A percentile compares a stretch with the other conserved stretches of the same genome.
Evolutionary conservation across 139 green algal species (phyloP).

Genomic region (Chlamydomonas sp.): DNA sequence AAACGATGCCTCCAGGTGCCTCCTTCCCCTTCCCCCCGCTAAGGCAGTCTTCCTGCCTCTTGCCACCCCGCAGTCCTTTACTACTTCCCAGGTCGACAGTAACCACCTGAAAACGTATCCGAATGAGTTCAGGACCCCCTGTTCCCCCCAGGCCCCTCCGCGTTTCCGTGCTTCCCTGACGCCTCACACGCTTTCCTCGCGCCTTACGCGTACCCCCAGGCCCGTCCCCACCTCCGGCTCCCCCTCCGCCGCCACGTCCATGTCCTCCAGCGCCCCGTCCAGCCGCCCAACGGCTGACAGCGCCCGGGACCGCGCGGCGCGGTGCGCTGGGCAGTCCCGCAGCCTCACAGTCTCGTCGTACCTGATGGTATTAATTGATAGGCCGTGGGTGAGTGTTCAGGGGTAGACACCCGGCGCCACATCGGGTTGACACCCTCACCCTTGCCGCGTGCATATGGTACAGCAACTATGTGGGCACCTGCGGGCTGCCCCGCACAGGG

Average conservation of each 20-base stretch:
- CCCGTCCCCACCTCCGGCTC: constrained; percentile 4
- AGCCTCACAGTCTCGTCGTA: constrained; percentile 25
- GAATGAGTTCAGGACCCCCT: neutral
- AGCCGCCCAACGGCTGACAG: constrained; percentile 8
- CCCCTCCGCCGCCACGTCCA: neutral
- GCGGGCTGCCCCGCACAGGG: neutral
- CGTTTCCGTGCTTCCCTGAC: neutral
- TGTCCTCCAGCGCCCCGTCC: constrained; percentile 12
- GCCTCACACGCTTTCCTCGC: neutral
- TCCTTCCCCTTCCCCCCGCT: too few relatives aligned
- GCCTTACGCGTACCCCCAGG: neutral
- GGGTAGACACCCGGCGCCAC: neutral
- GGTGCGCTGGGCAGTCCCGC: constrained; percentile 13
- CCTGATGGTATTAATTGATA: neutral
- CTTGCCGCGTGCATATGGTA: neutral
- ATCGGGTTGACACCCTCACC: neutral
- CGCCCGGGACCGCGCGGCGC: neutral
- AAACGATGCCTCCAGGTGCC: too few relatives aligned
- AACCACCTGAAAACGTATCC: neutral
- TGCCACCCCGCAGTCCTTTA: too few relatives aligned
- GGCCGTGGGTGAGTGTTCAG: too few relatives aligned
- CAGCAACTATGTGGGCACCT: too few relatives aligned
- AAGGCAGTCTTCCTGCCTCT: too few relatives aligned
- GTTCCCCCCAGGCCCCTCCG: neutral
- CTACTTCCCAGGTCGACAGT: too few relatives aligned